These are phyloP conservation scores for Globisporangium echinulatum DNA, from an alignment of 352 stramenopile genomes.

Conservation along the genomic window DNA sequence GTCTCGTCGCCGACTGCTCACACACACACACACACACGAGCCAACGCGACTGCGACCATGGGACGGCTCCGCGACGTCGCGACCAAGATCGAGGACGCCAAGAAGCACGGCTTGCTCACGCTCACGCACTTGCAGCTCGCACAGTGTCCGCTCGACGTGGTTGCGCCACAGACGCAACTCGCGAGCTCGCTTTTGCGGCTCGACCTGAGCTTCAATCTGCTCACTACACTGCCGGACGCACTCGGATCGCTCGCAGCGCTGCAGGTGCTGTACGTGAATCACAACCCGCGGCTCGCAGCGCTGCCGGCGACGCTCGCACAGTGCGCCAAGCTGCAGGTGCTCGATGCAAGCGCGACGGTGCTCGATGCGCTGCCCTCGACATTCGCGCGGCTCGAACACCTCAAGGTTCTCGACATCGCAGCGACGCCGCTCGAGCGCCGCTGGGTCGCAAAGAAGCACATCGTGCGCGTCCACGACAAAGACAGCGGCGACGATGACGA, in stretches of 20 bases:
- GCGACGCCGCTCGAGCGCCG: conserved; percentile 54
- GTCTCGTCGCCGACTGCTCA: not conserved
- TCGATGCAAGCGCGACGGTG: conserved; percentile 68
- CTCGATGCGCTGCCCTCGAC: conserved; percentile 56
- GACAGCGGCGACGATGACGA: conserved; percentile 1
- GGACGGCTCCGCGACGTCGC: conserved; percentile 22
- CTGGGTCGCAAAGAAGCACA: conserved; percentile 53
- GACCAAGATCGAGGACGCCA: conserved; percentile 53
- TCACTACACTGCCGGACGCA: conserved; percentile 45
- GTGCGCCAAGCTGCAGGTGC: conserved; percentile 58
- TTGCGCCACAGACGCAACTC: conserved; percentile 24
- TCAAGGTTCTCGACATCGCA: conserved; percentile 69
- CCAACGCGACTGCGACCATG: conserved; percentile 6
- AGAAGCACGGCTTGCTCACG: conserved; percentile 52
- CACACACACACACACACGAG: not conserved
- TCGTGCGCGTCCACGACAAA: conserved; percentile 14
- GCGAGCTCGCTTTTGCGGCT: conserved; percentile 44
- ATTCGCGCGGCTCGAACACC: conserved; percentile 51
- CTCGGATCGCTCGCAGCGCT: conserved; percentile 53
- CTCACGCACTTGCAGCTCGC: conserved; percentile 40
- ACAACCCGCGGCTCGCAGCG: conserved; percentile 59
- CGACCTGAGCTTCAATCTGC: conserved; percentile 79
- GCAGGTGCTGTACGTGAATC: conserved; percentile 77
- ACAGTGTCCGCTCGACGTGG: conserved; percentile 33
- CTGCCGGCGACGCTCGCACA: conserved; percentile 51